Conservation (phyloP, 2,329 filamentous ascomycete species). For the Penicillium fuscoglaucum region DNA sequence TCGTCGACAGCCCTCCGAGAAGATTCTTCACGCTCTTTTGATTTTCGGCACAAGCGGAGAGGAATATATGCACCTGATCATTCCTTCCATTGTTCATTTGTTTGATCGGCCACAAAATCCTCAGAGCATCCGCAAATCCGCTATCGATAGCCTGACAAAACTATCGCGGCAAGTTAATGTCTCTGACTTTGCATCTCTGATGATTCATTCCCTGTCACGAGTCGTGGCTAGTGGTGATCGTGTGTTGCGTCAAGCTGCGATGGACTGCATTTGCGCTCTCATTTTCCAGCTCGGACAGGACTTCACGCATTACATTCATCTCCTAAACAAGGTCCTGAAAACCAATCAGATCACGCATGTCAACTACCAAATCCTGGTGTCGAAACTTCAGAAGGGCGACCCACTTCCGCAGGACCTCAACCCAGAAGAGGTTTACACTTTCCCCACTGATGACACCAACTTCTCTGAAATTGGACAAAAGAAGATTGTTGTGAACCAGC, state of each 20-base stretch:
- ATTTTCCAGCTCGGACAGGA: conserved; percentile 96
- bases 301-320: conserved; percentile 89
- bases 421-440: conserved; percentile 76
- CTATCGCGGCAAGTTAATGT: conserved; percentile 95
- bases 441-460: conserved; percentile 74
- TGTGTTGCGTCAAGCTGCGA: conserved; percentile 72
- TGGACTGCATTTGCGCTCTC: conserved; percentile 91
- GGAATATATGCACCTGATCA: conserved; percentile 99
- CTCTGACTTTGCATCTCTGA: conserved; percentile 93
- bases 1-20: conserved; percentile 79
- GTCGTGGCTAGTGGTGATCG: conserved; percentile 74
- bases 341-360: conserved; percentile 79
- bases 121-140: conserved; percentile 74
- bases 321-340: conserved; percentile 82
- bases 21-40: conserved; percentile 89
- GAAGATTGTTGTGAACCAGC: conserved; percentile 95
- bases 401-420: conserved; percentile 92
- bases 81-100: conserved; percentile 89
- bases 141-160: conserved; percentile 92
- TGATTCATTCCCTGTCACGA: conserved; percentile 88
- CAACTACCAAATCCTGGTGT: conserved; percentile 89
- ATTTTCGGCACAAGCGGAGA: conserved; percentile 95
- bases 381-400: conserved; percentile 91
- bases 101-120: conserved; percentile 89
- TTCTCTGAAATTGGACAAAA: conserved; percentile 84